A percentile compares a stretch with the other conserved stretches of the same genome.
Evolutionary conservation across 139 green algal species (phyloP).

Genomic region (Chlorella ohadii): DNA sequence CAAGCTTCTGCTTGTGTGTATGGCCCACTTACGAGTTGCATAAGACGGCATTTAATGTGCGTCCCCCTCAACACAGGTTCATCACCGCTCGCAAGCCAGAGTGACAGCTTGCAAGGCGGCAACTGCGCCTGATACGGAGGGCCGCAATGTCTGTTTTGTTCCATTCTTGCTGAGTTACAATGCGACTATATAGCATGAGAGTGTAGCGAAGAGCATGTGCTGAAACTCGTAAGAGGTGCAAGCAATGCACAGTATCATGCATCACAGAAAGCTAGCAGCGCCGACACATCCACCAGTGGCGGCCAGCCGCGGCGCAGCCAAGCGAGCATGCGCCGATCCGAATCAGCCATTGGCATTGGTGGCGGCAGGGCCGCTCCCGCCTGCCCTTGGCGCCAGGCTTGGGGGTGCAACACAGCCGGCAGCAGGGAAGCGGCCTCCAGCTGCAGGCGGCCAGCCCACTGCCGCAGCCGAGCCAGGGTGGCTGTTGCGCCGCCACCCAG

Average conservation of each 20-base stretch:
- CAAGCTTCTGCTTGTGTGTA: no score
- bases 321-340: neutral
- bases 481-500: neutral
- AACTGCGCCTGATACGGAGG: no score
- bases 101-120: no score
- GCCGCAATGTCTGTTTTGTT: no score
- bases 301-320: constrained; percentile 15
- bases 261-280: neutral
- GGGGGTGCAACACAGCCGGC: neutral
- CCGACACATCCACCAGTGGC: neutral
- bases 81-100: neutral
- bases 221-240: no score
- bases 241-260: no score
- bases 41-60: no score
- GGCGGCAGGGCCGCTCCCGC: neutral
- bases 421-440: neutral
- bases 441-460: neutral
- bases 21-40: no score
- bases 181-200: no score
- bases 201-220: no score
- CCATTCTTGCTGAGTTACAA: no score
- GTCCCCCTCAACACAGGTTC: neutral
- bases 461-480: neutral
- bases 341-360: neutral
- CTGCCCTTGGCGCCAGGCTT: neutral